Evolutionary conservation across 2,329 filamentous ascomycete species (phyloP).

Genomic region (Helotiales sp.): DNA sequence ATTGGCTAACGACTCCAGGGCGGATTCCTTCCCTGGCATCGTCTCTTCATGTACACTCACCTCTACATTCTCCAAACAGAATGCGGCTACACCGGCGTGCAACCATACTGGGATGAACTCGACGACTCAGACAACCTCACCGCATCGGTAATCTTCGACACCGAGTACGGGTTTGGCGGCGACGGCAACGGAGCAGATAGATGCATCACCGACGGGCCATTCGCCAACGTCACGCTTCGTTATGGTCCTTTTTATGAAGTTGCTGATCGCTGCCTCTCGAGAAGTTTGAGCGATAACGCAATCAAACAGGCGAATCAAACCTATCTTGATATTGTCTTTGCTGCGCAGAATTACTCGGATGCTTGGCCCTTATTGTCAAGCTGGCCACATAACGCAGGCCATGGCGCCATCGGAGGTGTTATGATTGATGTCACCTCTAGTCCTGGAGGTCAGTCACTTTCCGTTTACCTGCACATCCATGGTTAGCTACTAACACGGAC

Average conservation of each 20-base stretch:
- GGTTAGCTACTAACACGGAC: background rate
- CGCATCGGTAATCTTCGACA: background rate
- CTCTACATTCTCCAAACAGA: background rate
- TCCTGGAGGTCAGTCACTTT: slow-evolving; percentile 21
- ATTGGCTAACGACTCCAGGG: background rate
- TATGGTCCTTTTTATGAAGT: slow-evolving; percentile 22
- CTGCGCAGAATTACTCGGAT: background rate
- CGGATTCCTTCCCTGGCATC: slow-evolving; percentile 1
- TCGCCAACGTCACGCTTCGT: slow-evolving; percentile 22
- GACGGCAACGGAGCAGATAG: background rate
- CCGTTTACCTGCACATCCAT: background rate
- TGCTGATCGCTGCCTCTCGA: slow-evolving; percentile 24
- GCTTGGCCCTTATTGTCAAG: background rate
- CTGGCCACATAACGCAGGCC: background rate
- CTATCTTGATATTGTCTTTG: background rate
- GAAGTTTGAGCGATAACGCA: background rate
- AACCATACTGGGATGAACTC: slow-evolving; percentile 11
- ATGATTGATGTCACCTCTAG: slow-evolving; percentile 17
- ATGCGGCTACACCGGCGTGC: background rate
- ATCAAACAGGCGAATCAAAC: background rate
- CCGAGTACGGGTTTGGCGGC: slow-evolving; percentile 11
- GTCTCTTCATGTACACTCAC: background rate
- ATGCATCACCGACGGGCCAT: slow-evolving; percentile 20
- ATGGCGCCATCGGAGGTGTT: background rate
- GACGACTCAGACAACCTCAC: slow-evolving; percentile 1